Evolutionary conservation across 257 asterid species (phyloP), one percentile per base, ranked within the genome.

Genomic region (Lantana camara): DNA sequence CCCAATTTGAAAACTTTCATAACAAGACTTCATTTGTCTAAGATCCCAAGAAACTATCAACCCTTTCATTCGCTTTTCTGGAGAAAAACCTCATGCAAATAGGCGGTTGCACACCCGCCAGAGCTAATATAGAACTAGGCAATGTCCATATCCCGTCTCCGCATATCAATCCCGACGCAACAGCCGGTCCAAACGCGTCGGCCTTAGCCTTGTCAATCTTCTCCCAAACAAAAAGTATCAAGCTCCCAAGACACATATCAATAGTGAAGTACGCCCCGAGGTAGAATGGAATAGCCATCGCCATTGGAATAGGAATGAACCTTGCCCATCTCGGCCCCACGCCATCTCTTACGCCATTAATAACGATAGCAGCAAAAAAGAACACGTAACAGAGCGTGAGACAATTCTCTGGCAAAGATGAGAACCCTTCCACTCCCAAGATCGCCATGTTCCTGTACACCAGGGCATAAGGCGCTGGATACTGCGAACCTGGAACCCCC

Each of bases 241-340:
- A 77, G 67, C 95, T 87, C 34, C 97, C 97, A 2, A 90, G 68
- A 19, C 95, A 90, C 97, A 87, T 90, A 52, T 90, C 96, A 44
- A 87, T 87, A 1, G 97, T 60, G 60, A 90, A 90, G 63, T 87
- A 90, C 2, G 68, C 76, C 24, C 97, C 97, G 32, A 90, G 80
- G 58, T 87, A 90, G 72, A 87, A 90, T 19, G 97, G 97, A 47
- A 90, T 90, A 0, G 97, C 96, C 97, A 90, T 90, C 5, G 97
- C 97, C 97, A 90, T 90, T 7, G 97, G 97, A 59, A 87, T 75
- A 35, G 96, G 97, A 64, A 90, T 87, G 73, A 68, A 90, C 69
- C 59, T 77, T 2, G 92, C 85, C 78, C 76, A 57, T 40, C 67
- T 75, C 32, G 83, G 83, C 4, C 96, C 95, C 19, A 79, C 76